A percentile compares a stretch with the other conserved stretches of the same genome.
Evolutionary conservation across 2,329 filamentous ascomycete genomes (phyloP).

Genomic region (Cladophialophora chaetospira): DNA sequence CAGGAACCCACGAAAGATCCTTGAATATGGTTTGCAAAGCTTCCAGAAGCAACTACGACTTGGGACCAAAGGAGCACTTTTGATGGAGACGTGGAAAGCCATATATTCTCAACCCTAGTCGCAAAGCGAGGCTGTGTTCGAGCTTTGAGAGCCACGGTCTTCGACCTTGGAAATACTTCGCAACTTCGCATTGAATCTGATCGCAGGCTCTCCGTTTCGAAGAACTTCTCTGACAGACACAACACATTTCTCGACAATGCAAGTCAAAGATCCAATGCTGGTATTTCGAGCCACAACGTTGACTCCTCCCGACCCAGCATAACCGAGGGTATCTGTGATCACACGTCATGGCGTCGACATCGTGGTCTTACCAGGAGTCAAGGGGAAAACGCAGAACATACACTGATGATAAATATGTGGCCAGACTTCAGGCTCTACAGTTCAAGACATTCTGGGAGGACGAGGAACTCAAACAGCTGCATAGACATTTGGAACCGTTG

Average conservation of each 20-base stretch:
- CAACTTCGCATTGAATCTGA: neutral
- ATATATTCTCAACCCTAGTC: neutral
- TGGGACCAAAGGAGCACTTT: neutral
- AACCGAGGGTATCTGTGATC: neutral
- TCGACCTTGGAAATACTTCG: neutral
- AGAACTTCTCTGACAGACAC: neutral
- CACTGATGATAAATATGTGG: neutral
- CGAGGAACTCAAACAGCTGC: neutral
- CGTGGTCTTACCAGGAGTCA: neutral
- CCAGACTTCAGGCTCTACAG: neutral
- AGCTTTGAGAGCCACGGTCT: neutral
- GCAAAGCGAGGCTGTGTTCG: neutral
- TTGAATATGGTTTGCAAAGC: neutral
- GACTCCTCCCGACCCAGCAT: neutral
- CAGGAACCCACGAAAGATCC: too few species aligned
- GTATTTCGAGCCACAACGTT: neutral
- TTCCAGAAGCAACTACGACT: neutral
- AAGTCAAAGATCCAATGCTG: too few species aligned
- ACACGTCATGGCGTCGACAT: neutral
- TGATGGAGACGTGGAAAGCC: neutral
- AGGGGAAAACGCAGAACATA: neutral
- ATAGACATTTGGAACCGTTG: neutral
- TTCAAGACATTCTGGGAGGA: neutral
- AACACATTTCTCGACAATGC: too few species aligned
- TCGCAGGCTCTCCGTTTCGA: neutral